Conservation (phyloP, 2,329 filamentous ascomycete genomes). For the Colletotrichum filicis region DNA sequence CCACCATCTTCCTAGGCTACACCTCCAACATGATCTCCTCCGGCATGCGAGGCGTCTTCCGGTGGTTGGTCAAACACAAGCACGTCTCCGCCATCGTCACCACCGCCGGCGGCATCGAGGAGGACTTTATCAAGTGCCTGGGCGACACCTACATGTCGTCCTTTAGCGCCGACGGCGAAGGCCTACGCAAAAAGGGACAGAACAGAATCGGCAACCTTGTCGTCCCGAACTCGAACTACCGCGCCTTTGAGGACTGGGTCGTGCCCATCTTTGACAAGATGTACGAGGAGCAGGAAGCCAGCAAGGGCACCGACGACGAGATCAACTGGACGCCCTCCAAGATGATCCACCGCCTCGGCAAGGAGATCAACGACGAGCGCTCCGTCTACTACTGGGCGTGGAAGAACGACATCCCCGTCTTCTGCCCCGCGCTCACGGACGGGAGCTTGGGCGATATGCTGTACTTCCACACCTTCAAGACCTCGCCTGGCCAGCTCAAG, state of each 20-base stretch:
- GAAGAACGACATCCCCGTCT: slow-evolving; percentile 96
- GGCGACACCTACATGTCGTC: slow-evolving; percentile 92
- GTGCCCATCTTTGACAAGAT: slow-evolving; percentile 94
- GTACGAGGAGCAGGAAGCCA: slow-evolving; percentile 91
- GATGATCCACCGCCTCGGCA: slow-evolving; percentile 88
- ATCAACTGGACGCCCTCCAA: slow-evolving; percentile 95
- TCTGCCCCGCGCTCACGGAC: slow-evolving; percentile 95
- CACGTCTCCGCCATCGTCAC: slow-evolving; percentile 95
- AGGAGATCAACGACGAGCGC: slow-evolving; percentile 91
- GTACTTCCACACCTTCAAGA: slow-evolving; percentile 97
- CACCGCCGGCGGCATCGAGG: slow-evolving; percentile 93
- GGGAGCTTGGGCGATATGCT: slow-evolving; percentile 97
- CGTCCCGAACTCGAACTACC: slow-evolving; percentile 97
- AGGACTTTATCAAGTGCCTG: slow-evolving; percentile 98
- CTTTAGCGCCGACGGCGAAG: slow-evolving; percentile 81
- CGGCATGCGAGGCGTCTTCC: slow-evolving; percentile 88
- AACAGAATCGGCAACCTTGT: slow-evolving; percentile 97
- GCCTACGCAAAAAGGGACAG: slow-evolving; percentile 84
- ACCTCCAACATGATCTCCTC: slow-evolving; percentile 98
- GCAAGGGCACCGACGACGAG: slow-evolving; percentile 71
- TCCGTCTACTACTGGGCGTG: slow-evolving; percentile 98
- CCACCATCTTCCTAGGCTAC: slow-evolving; percentile 97
- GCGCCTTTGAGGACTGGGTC: slow-evolving; percentile 97
- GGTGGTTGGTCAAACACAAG: slow-evolving; percentile 91
- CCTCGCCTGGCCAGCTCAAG: slow-evolving; percentile 82